Conservation (phyloP, 2,329 filamentous ascomycete genomes). For the Periconia macrospinosa region DNA sequence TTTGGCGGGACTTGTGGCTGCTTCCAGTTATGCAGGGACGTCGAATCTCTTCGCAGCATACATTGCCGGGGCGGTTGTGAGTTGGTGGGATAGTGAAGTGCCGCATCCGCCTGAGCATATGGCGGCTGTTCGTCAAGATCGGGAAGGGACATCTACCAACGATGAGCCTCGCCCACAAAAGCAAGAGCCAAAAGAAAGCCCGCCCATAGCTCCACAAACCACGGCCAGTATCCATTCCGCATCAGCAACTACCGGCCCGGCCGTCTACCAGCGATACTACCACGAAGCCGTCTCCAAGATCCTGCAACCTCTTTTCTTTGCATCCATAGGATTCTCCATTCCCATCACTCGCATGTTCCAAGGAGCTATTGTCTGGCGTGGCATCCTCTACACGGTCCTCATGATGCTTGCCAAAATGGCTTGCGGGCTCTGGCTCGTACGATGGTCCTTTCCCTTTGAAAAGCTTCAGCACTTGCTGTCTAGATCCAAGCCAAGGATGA, state of each 20-base stretch:
- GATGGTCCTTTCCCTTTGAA: conserved; percentile 29
- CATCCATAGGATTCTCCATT: conserved; percentile 75
- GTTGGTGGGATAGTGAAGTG: conserved; percentile 60
- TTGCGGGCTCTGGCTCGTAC: conserved; percentile 46
- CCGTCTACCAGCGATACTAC: conserved; percentile 53
- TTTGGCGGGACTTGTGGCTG: conserved; percentile 54
- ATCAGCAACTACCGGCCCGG: conserved; percentile 11
- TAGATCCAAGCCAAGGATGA: conserved; percentile 10
- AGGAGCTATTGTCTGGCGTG: conserved; percentile 68
- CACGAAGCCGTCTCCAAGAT: conserved; percentile 52
- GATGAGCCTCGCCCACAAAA: background rate
- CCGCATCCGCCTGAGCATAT: conserved; percentile 21
- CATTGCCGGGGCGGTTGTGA: conserved; percentile 57
- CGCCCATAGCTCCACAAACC: background rate
- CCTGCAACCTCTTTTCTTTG: conserved; percentile 74
- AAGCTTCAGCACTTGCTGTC: conserved; percentile 10
- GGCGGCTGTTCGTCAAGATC: background rate
- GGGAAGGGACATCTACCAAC: background rate
- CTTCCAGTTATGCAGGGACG: conserved; percentile 62
- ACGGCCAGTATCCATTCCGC: background rate
- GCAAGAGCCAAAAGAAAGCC: background rate
- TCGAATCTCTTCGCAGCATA: conserved; percentile 67
- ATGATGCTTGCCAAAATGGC: conserved; percentile 61
- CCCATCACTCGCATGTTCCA: conserved; percentile 72
- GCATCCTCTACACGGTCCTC: conserved; percentile 69